phyloP scores from a whole-genome alignment of 2,329 filamentous ascomycete genomes.

The Stemphylium beticola region DNA sequence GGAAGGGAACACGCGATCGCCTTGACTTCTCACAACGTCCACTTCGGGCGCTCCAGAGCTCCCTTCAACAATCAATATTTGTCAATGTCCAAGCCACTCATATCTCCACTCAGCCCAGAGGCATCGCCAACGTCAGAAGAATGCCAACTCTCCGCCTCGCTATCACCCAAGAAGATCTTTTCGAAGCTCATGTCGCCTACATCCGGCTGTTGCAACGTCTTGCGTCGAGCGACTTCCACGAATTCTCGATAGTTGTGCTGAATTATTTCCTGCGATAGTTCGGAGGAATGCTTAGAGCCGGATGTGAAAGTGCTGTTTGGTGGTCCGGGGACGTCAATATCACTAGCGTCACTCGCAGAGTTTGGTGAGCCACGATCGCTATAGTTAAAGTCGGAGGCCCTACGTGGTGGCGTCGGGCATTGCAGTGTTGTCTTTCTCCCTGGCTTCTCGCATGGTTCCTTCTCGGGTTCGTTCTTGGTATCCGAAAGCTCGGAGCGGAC shows the following conservation, averaged over 20 bases:
- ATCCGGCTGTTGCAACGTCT: conserved; percentile 3
- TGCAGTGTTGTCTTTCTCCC: background rate
- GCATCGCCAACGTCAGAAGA: background rate
- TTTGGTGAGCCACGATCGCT: background rate
- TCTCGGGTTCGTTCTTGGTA: background rate
- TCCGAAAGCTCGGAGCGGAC: background rate
- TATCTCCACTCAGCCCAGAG: conserved; percentile 7
- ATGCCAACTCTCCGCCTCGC: conserved; percentile 9
- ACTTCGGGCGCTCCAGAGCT: background rate
- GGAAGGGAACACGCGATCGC: background rate
- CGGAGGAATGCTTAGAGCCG: background rate
- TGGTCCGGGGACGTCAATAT: background rate
- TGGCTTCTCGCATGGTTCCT: background rate
- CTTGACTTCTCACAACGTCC: background rate
- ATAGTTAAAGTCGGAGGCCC: background rate
- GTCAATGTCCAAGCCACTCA: conserved; percentile 5
- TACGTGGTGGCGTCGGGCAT: background rate
- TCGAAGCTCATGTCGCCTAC: conserved; percentile 25
- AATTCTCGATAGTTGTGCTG: conserved; percentile 25
- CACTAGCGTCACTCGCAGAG: background rate
- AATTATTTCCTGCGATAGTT: conserved; percentile 20
- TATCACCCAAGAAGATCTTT: conserved; percentile 23
- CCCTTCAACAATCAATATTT: background rate
- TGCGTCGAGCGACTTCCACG: conserved; percentile 7
- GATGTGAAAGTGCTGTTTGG: background rate